Conservation (phyloP, 495 filamentous ascomycete species). For the Penicillium nucicola region DNA sequence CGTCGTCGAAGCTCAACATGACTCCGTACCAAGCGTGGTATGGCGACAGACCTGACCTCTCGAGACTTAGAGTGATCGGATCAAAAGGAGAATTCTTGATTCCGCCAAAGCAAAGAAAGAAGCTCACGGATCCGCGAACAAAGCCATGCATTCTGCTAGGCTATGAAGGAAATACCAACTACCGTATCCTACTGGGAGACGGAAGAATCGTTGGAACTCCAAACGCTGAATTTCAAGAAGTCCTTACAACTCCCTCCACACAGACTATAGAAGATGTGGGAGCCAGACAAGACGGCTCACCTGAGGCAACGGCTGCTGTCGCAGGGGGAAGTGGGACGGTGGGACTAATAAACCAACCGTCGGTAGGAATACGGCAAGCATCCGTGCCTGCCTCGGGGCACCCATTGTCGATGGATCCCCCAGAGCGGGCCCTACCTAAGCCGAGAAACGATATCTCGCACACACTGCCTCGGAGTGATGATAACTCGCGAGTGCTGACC, state of each 20-base stretch:
- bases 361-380: slow-evolving; percentile 7
- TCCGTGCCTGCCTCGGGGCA: slow-evolving; percentile 11
- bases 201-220: slow-evolving; percentile 18
- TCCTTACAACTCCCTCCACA: slow-evolving; percentile 18
- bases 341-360: slow-evolving; percentile 14
- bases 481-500: slow-evolving; percentile 8
- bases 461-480: slow-evolving; percentile 9
- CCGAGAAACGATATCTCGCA: too few relatives aligned
- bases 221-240: slow-evolving; percentile 17
- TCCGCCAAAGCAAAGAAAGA: slow-evolving; percentile 21
- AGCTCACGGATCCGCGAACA: slow-evolving; percentile 18
- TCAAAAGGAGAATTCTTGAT: slow-evolving; percentile 16
- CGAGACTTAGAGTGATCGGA: slow-evolving; percentile 19
- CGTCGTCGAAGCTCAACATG: slow-evolving; percentile 16
- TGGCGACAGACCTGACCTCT: slow-evolving; percentile 21
- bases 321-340: slow-evolving; percentile 16
- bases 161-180: slow-evolving; percentile 23
- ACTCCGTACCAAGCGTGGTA: slow-evolving; percentile 27
- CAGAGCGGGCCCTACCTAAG: not conserved
- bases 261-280: slow-evolving; percentile 17
- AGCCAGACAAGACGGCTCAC: slow-evolving; percentile 9
- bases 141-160: slow-evolving; percentile 18
- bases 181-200: slow-evolving; percentile 21
- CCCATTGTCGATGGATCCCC: slow-evolving; percentile 7
- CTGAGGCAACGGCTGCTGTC: slow-evolving; percentile 16